These are phyloP conservation scores for Fraxinus velutina DNA, from an alignment of 305 asterid species.

Conservation along the genomic window DNA sequence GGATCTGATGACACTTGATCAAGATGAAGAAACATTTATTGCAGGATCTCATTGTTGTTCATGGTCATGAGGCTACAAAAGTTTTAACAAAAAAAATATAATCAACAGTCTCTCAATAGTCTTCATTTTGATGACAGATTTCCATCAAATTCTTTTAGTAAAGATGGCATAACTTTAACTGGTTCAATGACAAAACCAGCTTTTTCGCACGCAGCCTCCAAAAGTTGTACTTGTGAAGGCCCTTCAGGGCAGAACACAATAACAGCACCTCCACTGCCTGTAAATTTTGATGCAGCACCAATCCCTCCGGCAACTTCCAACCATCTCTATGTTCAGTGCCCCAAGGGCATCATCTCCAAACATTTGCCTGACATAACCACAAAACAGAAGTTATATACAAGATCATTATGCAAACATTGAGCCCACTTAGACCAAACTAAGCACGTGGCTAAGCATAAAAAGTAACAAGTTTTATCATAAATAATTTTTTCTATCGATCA, in stretches of 20 bases:
- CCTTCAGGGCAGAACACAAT: conserved; percentile 79
- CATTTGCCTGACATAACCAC: conserved; percentile 43
- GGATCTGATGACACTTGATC: not conserved
- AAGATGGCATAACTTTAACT: conserved; percentile 51
- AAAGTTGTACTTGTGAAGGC: conserved; percentile 50
- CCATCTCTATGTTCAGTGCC: conserved; percentile 63
- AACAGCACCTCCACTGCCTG: conserved; percentile 90
- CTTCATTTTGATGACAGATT: conserved; percentile 32
- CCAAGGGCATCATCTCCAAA: conserved; percentile 77
- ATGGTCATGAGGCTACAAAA: not conserved
- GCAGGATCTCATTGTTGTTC: not conserved
- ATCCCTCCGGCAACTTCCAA: conserved; percentile 64
- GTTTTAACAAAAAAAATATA: not conserved
- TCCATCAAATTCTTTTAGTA: conserved; percentile 32
- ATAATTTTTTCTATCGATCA: not conserved
- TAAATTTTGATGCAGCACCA: conserved; percentile 89
- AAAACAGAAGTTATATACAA: not conserved
- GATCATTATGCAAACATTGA: not conserved
- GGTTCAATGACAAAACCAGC: conserved; percentile 59
- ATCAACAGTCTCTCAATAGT: not conserved
- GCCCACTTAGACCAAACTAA: not conserved
- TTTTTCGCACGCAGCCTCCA: conserved; percentile 60
- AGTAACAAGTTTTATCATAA: not conserved
- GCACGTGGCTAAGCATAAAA: not conserved
- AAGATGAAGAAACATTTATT: not conserved